Base-by-base conservation (phyloP, 257 asterid species). In the Euphrasia confusa region DNA sequence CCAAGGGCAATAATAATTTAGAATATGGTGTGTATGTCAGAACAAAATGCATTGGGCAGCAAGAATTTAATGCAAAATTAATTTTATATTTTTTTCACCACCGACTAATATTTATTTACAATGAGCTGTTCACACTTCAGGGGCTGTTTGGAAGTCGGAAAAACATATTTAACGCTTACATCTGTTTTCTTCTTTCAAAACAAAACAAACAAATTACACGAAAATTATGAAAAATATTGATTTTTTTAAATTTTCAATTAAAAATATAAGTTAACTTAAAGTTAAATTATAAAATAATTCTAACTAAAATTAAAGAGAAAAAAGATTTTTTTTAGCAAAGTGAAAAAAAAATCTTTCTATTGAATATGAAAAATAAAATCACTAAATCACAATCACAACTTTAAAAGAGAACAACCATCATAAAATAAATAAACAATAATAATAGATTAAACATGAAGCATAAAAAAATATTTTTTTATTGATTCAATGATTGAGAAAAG, bases 1-100 rank as follows among this genome's bases (percentile, higher is more conserved):
- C 56, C 28, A 4, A 50, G 56, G 56, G 11, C 9, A 50, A 18
- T 14, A 50, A 50, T 14, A 14, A 14, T 50, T 37, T 37, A 37
- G 42, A 37, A 7, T 21, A 21, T 21, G 24, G 24, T 21, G 24
- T 50, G 18, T 8, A 5, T 50, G 55, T 50, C 56, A 50, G 30
- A 50, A 50, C 14, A 45, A 45, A 45, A 42, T 42, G 48, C 54
- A 13, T 48, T 48, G 54, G 54, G 54, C 54, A 48, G 54, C 17
- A 48, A 48, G 21, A 48, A 50, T 50, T 50, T 10, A 50, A 50
- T 50, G 56, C 56, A 9, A 18, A 18, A 50, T 50, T 6, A 50
- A 11, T 47, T 47, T 47, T 5, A 47, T 12, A 14, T 17, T 15
- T 50, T 50, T 14, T 13, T 48, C 21, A 6, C 54, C 54, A 48